phyloP scores from a whole-genome alignment of 179 eudicot genomes.

The Corrigiola litoralis region DNA sequence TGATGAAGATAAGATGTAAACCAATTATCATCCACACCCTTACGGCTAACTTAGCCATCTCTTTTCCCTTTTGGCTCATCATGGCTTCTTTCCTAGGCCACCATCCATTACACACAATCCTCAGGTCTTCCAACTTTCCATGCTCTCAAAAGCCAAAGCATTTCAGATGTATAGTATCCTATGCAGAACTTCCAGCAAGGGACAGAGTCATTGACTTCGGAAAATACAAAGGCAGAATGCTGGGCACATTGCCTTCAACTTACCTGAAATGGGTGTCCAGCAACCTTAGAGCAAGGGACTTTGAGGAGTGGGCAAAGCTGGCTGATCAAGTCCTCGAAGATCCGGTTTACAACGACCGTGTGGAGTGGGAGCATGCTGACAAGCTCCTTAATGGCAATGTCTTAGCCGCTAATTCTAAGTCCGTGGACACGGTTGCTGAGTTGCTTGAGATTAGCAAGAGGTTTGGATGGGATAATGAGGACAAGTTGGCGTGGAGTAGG shows the following conservation, averaged over 20 bases:
- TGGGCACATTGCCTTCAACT: conserved; percentile 64
- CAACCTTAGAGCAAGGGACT: conserved; percentile 57
- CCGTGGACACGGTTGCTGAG: conserved; percentile 37
- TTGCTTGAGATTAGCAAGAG: conserved; percentile 55
- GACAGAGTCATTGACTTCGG: conserved; percentile 78
- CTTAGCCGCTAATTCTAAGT: not conserved
- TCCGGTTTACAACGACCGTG: conserved; percentile 66
- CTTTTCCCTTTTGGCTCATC: not conserved
- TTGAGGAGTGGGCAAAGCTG: conserved; percentile 51
- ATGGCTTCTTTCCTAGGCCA: conserved; percentile 27
- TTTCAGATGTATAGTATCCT: not conserved
- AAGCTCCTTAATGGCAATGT: conserved; percentile 44
- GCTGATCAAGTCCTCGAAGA: conserved; percentile 72
- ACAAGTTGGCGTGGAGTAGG: conserved; percentile 56
- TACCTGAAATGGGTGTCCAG: conserved; percentile 76
- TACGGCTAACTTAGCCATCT: no score
- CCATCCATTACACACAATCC: conserved; percentile 8
- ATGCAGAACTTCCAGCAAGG: conserved; percentile 39
- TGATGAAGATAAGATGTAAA: conserved; percentile 6
- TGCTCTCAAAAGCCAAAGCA: conserved; percentile 11
- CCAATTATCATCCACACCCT: conserved; percentile 5
- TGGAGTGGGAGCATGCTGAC: conserved; percentile 84
- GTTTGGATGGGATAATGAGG: conserved; percentile 89
- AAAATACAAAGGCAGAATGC: conserved; percentile 67
- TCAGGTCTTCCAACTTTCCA: conserved; percentile 1